Evolutionary conservation across 768 basidiomycete species (phyloP), one percentile per base, ranked within the genome.

Genomic region (Lentinula edodes): DNA sequence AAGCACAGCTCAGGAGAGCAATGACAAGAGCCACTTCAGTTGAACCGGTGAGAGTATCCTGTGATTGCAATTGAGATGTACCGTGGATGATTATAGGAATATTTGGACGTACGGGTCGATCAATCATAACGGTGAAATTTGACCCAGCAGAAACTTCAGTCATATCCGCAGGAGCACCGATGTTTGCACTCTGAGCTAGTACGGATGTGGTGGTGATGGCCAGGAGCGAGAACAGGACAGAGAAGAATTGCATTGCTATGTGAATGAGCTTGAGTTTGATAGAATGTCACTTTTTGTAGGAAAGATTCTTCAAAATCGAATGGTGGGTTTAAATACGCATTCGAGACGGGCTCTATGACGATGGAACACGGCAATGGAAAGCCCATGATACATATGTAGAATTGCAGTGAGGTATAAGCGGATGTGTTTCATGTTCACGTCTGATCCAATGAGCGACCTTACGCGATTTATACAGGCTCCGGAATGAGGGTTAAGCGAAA

Each of bases 81-180:
- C 28, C 28, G 28, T 28, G 38, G 7, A 39, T 18, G 50, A 35
- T 43, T 16, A 32, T 6, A 42, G 32, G 32, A 39, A 56, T 2
- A 43, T 50, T 12, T 16, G 12, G 32, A 42, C 80, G n/a, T 67
- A 84, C 83, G 3, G 80, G 81, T 54, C 75, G 73, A 57, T 80
- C 79, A 10, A 85, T 66, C 62, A 81, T 78, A 2, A 84, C 78
- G 4, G 68, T 75, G 41, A 85, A 52, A 7, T 66, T 64, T 6
- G 63, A 66, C 5, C 83, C 83, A 41, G 77, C 64, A 9, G 42
- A 53, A 7, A 84, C 73, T 9, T 66, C 55, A 2, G 73, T 62
- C 8, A 73, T 74, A 3, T 70, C 66, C 4, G 70, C 65, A 6
- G 84, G 84, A 34, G 69, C 68, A 6, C 77, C 77, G 38, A 86